Evolutionary conservation across 1,284 basidiomycete species (phyloP), one percentile per base, ranked within the genome.

Genomic region (Pseudozyma sp.): DNA sequence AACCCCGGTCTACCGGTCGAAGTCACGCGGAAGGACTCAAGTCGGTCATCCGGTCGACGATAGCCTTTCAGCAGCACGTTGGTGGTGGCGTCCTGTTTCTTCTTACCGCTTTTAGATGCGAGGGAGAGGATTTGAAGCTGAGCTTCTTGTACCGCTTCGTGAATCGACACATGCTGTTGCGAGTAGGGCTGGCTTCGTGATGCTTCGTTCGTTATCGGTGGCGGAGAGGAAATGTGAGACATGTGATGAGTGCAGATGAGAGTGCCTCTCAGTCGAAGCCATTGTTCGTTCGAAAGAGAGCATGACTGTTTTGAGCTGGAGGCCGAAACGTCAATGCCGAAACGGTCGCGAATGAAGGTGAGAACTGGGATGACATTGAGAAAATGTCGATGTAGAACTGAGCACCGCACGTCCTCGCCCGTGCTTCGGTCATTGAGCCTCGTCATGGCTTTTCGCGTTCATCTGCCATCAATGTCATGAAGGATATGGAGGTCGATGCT

Each of bases 21-120:
- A 5, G 72, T 69, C 25, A 66, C 54, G 8, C 65, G 58, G 12
- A 57, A 56, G 2, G 57, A 56, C 9, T 72, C 55, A 25, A 43
- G 25, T 40, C 40, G 66, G 49, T n/a, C 31, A 80, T 88, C 58
- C 70, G 90, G 91, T 59, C 87, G 84, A 25, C 89, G 87, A 83
- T 92, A 92, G 5, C 92, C 92, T 13, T 87, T 80, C 2, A 90
- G 89, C 16, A 93, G 87, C 1, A 92, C 86, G 76, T 92, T 81
- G 59, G 8, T 47, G 18, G 53, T 53, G 3, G 59, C 43, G 31
- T 60, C 59, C 31, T 56, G 40, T 13, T 39, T 57, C 31, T 18
- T 36, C 48, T 31, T 0, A 36, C 7, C 18, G 42, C 36, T 36
- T 7, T 47, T 31, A 14, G 58, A 47, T 25, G 68, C 54, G 10